Base-by-base conservation (phyloP, 257 asterid species). In the Osmanthus fragrans region DNA sequence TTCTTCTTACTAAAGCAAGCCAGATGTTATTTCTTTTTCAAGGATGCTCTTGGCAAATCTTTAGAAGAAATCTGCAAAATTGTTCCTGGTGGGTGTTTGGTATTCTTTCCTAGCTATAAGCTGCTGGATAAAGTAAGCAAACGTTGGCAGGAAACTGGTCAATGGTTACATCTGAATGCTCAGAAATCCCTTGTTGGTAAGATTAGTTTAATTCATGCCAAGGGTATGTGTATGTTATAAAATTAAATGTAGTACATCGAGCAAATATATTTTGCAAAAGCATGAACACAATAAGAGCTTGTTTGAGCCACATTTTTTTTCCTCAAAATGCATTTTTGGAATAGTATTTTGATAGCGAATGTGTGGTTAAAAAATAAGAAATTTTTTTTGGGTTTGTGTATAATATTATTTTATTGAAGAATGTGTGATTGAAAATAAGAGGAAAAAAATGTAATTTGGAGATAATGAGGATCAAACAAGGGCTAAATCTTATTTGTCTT, bases 51-150 rank as follows among this genome's bases (percentile, higher is more conserved):
- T 73, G 99, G 99, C 67, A 76, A 84, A 79, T 93, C 97, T 72
- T 73, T 96, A 80, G 99, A 93, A 83, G 96, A 92, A 82, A 96
- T 93, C 78, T 96, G 94, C 89, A 87, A 85, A 80, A 82, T 86
- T 74, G 96, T 92, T 86, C 97, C 97, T 16, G 97, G 92, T 75
- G 99, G 99, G 75, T 93, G 98, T 90, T 90, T 96, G 23, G 92
- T 91, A 73, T 93, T 96, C 86, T 96, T 96, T 79, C 99, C 99
- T 77, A 96, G 99, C 86, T 96, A 96, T 88, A 96, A 93, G 84
- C 86, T 93, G 82, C 87, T 96, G 87, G 97, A 92, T 81, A 96
- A 92, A 86, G 58, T 96, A 63, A 82, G 95, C 87, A 86, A 80
- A 58, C 92, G 99, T 72, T 96, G 99, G 99, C 83, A 88, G 66